These are phyloP conservation scores for Pyrus communis DNA, from an alignment of 306 rosid species.

Conservation along the genomic window DNA sequence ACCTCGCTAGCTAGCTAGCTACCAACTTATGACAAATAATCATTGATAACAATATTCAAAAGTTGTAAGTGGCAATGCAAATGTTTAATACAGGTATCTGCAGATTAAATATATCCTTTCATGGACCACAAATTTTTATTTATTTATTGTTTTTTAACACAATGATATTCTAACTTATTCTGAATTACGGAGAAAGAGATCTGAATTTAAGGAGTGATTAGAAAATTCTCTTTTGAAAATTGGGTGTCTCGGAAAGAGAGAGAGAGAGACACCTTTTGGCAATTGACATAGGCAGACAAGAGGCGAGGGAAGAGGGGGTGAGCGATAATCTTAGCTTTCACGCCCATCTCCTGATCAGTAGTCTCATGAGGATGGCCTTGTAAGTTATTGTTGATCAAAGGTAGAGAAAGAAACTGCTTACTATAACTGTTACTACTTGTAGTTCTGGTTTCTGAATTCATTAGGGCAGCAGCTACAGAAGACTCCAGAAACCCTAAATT, in stretches of 20 bases:
- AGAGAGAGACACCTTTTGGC: constrained; percentile 22
- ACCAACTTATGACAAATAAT: background rate
- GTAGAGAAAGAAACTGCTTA: constrained; percentile 33
- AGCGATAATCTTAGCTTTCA: constrained; percentile 30
- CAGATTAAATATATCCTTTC: background rate
- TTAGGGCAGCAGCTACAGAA: background rate
- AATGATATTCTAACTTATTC: too few relatives aligned
- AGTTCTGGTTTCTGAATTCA: constrained; percentile 4
- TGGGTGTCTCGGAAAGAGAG: background rate
- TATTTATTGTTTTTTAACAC: background rate
- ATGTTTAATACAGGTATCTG: background rate
- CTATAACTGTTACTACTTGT: background rate
- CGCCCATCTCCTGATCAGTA: background rate
- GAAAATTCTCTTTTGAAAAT: background rate
- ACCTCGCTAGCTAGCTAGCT: background rate
- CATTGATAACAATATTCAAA: background rate
- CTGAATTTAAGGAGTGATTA: too few relatives aligned
- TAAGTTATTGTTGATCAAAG: constrained; percentile 10
- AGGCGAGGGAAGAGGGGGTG: constrained; percentile 40
- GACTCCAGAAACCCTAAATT: constrained; percentile 7
- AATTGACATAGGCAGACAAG: constrained; percentile 19
- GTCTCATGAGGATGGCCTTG: background rate
- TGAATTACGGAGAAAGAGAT: too few relatives aligned
- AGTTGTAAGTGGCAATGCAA: background rate
- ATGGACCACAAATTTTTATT: background rate